Conservation (phyloP, 139 green algal genomes). For the Tetradesmus lagerheimii region DNA sequence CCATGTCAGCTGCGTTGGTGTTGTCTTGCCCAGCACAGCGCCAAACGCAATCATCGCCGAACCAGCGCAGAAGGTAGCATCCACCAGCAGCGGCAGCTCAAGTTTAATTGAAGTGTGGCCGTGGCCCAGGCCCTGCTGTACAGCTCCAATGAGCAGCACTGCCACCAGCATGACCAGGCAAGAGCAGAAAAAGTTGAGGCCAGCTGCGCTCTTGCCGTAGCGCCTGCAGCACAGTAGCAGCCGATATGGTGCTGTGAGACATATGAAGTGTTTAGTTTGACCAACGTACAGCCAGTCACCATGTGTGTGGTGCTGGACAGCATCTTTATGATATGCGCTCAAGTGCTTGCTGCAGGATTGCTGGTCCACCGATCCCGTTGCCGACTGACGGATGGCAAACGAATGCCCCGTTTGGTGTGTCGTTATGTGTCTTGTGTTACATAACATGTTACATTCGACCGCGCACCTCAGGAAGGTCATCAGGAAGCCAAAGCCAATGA, state of each 20-base stretch:
- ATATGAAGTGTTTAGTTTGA: too few species aligned
- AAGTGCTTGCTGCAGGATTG: too few species aligned
- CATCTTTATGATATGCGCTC: too few species aligned
- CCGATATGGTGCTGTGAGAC: too few species aligned
- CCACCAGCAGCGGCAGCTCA: constrained; percentile 69
- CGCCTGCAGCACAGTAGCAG: constrained; percentile 18
- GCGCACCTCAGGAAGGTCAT: constrained; percentile 12
- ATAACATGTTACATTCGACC: background rate
- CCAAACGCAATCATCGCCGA: constrained; percentile 78
- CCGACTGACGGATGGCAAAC: too few species aligned
- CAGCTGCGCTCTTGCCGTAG: constrained; percentile 67
- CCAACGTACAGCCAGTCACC: too few species aligned
- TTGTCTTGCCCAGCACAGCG: constrained; percentile 72
- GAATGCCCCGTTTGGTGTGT: too few species aligned
- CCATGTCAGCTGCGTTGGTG: constrained; percentile 66
- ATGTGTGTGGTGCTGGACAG: too few species aligned
- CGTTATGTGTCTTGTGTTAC: too few species aligned
- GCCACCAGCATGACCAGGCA: constrained; percentile 66
- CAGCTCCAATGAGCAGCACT: constrained; percentile 52
- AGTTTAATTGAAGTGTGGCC: constrained; percentile 56
- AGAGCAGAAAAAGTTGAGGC: constrained; percentile 70
- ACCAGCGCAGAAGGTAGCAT: constrained; percentile 65
- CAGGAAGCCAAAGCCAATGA: constrained; percentile 60
- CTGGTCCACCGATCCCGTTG: too few species aligned
- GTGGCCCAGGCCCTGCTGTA: constrained; percentile 54